A percentile compares a stretch with the other conserved stretches of the same genome.
Conservation (phyloP, 2,329 filamentous ascomycete genomes). For the Alternaria consortialis region DNA sequence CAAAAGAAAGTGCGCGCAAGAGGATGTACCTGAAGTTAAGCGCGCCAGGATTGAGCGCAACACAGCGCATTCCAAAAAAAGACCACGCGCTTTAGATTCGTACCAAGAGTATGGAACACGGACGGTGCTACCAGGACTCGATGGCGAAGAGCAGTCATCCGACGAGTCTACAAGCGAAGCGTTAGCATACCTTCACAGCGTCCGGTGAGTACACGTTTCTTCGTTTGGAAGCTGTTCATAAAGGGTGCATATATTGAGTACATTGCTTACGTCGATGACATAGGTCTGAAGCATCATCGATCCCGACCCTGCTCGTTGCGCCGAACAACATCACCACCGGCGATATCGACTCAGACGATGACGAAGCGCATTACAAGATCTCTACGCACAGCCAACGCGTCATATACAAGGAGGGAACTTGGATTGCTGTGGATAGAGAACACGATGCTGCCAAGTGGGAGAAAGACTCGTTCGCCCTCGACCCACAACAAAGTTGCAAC, state of each 20-base stretch:
- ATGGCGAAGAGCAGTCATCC: conserved; percentile 36
- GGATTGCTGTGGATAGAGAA: conserved; percentile 63
- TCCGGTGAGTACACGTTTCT: conserved; percentile 35
- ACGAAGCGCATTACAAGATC: conserved; percentile 56
- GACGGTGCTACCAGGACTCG: conserved; percentile 40
- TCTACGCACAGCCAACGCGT: conserved; percentile 62
- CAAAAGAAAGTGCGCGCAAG: conserved; percentile 38
- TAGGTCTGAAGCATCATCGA: conserved; percentile 77
- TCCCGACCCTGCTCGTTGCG: conserved; percentile 75
- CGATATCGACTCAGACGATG: conserved; percentile 11
- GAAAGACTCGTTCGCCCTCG: conserved; percentile 14
- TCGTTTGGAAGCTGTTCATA: background rate
- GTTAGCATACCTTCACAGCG: conserved; percentile 46
- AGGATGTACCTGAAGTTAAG: conserved; percentile 25
- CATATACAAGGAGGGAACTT: conserved; percentile 81
- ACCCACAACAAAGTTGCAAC: conserved; percentile 73
- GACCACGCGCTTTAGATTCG: conserved; percentile 14
- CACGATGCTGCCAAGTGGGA: conserved; percentile 11
- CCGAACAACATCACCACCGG: conserved; percentile 30
- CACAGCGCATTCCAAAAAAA: background rate
- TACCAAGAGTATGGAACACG: conserved; percentile 38
- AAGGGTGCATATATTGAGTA: background rate
- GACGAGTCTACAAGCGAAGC: conserved; percentile 43
- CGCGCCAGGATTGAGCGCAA: conserved; percentile 21
- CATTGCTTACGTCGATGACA: conserved; percentile 27